Percentiles rank a stretch among this genome's conserved stretches.
phyloP scores from a whole-genome alignment of 257 asterid species.

The Solanum boliviense region DNA sequence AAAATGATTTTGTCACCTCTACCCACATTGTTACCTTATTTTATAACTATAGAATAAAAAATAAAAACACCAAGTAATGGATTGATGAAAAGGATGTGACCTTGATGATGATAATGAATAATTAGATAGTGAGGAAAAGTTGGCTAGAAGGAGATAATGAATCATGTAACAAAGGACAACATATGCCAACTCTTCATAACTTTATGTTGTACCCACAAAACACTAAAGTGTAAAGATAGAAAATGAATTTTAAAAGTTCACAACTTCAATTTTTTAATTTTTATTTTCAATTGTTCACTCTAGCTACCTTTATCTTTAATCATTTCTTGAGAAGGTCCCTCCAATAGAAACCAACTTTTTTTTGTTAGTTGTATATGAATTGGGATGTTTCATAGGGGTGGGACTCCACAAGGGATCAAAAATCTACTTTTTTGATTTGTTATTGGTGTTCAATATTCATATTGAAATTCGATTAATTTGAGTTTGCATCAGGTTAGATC shows the following conservation, averaged over 20 bases:
- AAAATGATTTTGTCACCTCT: neutral
- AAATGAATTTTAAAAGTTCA: neutral
- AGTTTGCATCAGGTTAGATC: too few relatives aligned
- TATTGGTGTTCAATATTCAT: accelerated
- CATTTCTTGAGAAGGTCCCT: neutral
- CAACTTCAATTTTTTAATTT: neutral
- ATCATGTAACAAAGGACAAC: neutral
- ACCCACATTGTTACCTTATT: neutral
- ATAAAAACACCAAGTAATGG: neutral
- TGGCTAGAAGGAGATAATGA: neutral
- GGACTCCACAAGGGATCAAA: neutral
- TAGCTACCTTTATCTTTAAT: neutral
- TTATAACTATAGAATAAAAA: neutral
- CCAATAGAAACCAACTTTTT: neutral
- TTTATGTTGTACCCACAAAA: neutral
- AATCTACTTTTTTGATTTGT: neutral
- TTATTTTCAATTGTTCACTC: neutral
- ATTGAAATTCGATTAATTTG: neutral
- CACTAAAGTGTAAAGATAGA: neutral
- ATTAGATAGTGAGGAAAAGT: neutral
- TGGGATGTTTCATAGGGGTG: neutral
- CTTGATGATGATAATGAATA: constrained; percentile 10
- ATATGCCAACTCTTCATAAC: neutral
- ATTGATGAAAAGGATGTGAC: constrained; percentile 7
- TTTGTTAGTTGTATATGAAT: neutral